Evolutionary conservation across 2,329 filamentous ascomycete genomes (phyloP).

Genomic region (Rachicladosporium sp.): DNA sequence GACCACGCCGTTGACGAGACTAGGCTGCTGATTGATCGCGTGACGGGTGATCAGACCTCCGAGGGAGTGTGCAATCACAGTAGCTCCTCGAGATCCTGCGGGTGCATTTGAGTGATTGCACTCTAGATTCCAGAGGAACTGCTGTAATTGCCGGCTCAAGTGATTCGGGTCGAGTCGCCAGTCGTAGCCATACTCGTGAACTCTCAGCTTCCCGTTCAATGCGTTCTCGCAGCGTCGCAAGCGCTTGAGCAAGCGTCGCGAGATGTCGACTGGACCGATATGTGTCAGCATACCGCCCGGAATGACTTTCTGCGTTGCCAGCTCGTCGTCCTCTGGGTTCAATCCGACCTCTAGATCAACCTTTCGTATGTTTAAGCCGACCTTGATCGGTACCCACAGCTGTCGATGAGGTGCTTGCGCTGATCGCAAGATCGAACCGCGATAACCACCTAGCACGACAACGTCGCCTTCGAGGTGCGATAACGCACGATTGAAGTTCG

Average conservation of each 20-base stretch:
- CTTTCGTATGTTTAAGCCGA: conserved; percentile 81
- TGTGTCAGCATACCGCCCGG: conserved; percentile 78
- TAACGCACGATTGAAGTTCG: conserved; percentile 46
- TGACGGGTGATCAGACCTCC: conserved; percentile 81
- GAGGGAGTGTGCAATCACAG: conserved; percentile 75
- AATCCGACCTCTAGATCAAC: conserved; percentile 83
- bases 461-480: conserved; percentile 68
- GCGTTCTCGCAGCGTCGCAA: conserved; percentile 63
- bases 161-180: conserved; percentile 79
- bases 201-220: conserved; percentile 55
- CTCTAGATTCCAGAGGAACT: conserved; percentile 61
- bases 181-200: conserved; percentile 90
- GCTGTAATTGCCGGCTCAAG: conserved; percentile 57
- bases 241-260: conserved; percentile 66
- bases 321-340: conserved; percentile 63
- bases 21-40: conserved; percentile 71
- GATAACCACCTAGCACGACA: conserved; percentile 79
- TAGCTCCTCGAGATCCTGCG: conserved; percentile 51
- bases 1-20: conserved; percentile 74
- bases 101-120: conserved; percentile 53
- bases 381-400: conserved; percentile 87
- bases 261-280: conserved; percentile 85
- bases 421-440: conserved; percentile 79
- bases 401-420: conserved; percentile 73
- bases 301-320: conserved; percentile 71